A percentile compares a stretch with the other conserved stretches of the same genome.
These are phyloP conservation scores for Pisolithus sp. DNA, from an alignment of 768 basidiomycete species.

Conservation along the genomic window DNA sequence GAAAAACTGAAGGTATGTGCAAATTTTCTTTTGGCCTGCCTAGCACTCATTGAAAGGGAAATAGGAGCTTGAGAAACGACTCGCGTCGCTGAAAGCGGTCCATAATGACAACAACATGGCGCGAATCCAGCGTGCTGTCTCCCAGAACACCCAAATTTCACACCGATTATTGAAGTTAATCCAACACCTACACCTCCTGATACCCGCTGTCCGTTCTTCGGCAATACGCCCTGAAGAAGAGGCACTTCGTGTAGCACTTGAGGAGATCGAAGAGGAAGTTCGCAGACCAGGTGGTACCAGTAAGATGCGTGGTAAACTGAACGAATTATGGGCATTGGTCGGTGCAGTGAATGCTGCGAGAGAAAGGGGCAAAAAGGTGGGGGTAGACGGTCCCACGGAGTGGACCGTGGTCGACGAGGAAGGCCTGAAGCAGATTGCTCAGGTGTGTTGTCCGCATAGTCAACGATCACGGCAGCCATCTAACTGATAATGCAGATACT, in stretches of 20 bases:
- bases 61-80: conserved; percentile 62
- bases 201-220: conserved; percentile 68
- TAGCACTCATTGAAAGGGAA: conserved; percentile 4
- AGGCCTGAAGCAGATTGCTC: conserved; percentile 67
- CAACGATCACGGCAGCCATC: conserved; percentile 1
- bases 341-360: conserved; percentile 60
- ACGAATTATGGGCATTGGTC: conserved; percentile 81
- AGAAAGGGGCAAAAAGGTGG: conserved; percentile 42
- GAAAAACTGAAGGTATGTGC: conserved; percentile 51
- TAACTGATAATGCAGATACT: conserved; percentile 47
- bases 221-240: conserved; percentile 80
- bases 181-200: conserved; percentile 73
- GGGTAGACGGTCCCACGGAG: conserved; percentile 40
- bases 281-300: conserved; percentile 45
- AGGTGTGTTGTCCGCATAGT: conserved; percentile 38
- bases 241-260: conserved; percentile 58
- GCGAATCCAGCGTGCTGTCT: conserved; percentile 55
- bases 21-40: background rate
- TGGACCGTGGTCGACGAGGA: conserved; percentile 89
- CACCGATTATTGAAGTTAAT: conserved; percentile 65
- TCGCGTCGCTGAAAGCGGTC: conserved; percentile 52
- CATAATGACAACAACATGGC: conserved; percentile 65
- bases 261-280: conserved; percentile 71
- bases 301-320: conserved; percentile 63
- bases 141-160: conserved; percentile 60